A percentile compares a stretch with the other conserved stretches of the same genome.
phyloP scores from a whole-genome alignment of 495 filamentous ascomycete genomes.

The Collariella sp. region DNA sequence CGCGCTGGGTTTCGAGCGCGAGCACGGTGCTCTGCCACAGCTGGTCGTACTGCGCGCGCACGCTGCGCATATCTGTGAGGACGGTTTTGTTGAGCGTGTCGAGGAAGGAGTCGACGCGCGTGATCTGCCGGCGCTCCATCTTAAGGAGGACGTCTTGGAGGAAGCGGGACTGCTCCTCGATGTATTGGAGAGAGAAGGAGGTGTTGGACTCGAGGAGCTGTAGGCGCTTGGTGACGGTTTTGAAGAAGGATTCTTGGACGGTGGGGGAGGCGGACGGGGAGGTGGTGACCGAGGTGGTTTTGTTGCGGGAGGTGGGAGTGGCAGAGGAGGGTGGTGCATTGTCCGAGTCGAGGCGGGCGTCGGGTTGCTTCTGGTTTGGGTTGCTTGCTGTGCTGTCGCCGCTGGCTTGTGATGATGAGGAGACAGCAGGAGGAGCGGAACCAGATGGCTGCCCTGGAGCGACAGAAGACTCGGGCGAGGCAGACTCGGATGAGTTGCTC shows the following conservation, averaged over 20 bases:
- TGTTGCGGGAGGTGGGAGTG: slow-evolving; percentile 30
- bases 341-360: not conserved
- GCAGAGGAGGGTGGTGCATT: slow-evolving; percentile 3
- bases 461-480: slow-evolving; percentile 1
- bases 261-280: slow-evolving; percentile 62
- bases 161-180: slow-evolving; percentile 89
- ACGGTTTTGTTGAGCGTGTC: slow-evolving; percentile 80
- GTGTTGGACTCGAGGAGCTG: slow-evolving; percentile 87
- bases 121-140: slow-evolving; percentile 79
- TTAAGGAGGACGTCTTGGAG: slow-evolving; percentile 85
- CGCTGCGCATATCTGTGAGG: slow-evolving; percentile 69
- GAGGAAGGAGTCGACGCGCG: slow-evolving; percentile 74
- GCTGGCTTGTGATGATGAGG: not conserved
- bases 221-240: slow-evolving; percentile 86
- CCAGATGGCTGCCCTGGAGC: slow-evolving; percentile 8
- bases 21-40: slow-evolving; percentile 92
- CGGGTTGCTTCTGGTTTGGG: slow-evolving; percentile 8
- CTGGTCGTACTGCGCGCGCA: slow-evolving; percentile 83
- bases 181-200: slow-evolving; percentile 87
- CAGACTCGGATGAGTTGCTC: slow-evolving; percentile 1
- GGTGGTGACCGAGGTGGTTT: slow-evolving; percentile 37
- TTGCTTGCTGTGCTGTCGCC: slow-evolving; percentile 2
- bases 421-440: not conserved
- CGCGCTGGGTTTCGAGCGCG: slow-evolving; percentile 78
- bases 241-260: slow-evolving; percentile 96